A percentile compares a stretch with the other conserved stretches of the same genome.
phyloP scores from a whole-genome alignment of 371 early-diverging fungal genomes.

The Mucor saturninus region DNA sequence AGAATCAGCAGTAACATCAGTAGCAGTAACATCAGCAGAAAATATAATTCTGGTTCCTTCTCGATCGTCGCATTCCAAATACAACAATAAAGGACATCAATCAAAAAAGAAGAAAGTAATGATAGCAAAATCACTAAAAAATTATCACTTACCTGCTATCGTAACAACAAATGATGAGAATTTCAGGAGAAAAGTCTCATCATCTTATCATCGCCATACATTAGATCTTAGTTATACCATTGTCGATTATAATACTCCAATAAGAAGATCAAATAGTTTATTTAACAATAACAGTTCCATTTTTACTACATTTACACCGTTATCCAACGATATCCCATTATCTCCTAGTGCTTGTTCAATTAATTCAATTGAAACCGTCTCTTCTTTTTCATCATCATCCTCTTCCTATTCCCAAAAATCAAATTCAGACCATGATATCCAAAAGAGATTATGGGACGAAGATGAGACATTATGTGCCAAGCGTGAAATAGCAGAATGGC shows the following conservation, averaged over 20 bases:
- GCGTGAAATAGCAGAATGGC: conserved; percentile 26
- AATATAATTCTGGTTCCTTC: conserved; percentile 7
- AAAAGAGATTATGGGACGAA: conserved; percentile 24
- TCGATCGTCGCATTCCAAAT: conserved; percentile 22
- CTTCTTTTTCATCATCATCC: neutral
- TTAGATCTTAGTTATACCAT: neutral
- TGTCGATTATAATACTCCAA: neutral
- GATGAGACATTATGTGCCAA: conserved; percentile 18
- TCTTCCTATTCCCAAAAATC: neutral
- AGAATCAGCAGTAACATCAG: neutral
- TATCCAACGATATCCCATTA: neutral
- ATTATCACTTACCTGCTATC: conserved; percentile 3
- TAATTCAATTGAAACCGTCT: neutral
- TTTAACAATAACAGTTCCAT: conserved; percentile 15
- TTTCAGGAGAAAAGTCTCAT: conserved; percentile 12
- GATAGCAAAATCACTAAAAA: conserved; percentile 9
- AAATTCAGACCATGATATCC: neutral
- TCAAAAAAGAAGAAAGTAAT: conserved; percentile 9
- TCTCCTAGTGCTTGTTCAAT: neutral
- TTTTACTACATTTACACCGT: conserved; percentile 10
- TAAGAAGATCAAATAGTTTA: conserved; percentile 21
- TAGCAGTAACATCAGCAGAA: no score
- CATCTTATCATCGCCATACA: neutral
- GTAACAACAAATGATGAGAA: neutral
- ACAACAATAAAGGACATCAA: neutral